Base-by-base conservation (phyloP, 1,284 basidiomycete species). In the Cryptococcus sp. region DNA sequence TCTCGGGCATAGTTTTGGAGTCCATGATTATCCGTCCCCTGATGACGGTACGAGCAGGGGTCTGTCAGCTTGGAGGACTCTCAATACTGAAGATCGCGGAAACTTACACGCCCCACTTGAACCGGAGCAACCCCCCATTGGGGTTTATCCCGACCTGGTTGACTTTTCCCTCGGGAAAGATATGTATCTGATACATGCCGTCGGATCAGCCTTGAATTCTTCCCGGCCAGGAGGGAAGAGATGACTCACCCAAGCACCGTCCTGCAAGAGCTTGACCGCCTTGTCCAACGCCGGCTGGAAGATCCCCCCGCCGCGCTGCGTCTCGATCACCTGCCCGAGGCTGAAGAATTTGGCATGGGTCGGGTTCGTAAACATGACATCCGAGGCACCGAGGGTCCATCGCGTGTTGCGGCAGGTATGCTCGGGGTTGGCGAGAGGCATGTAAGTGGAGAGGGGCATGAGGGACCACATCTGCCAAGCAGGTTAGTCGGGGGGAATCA, bases 51-150 rank as follows among this genome's bases (percentile, higher is more conserved):
- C 28, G 28, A 33, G 28, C 28, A 9, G 28, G 4, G 28, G 9
- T 9, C 8, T 50, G 53, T 35, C 24, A 35, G 37, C 16, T 43
- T 59, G 35, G 5, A 18, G 40, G 45, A 28, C n/a, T 8, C 21
- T 46, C 39, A 35, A 45, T 0, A 12, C 3, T n/a, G 36, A 21
- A 20, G 9, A 23, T 21, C 16, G 21, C 21, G 36, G 16, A 35
- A 23, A 87, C 89, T 74, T 73, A 91, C 86, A 97, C 81, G 56
- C 95, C 96, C 96, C 95, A 98, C 80, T 96, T 96, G 78, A 98
- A 98, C 46, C 90, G 81, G 6, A 87, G 81, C 59, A 98, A 73
- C 43, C 80, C 78, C 9, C 81, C 77, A 16, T 77, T 66, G 1
- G 79, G 79, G 68, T 87, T 85, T 9, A 81, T 77, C 21, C 80